Conservation (phyloP, 495 filamentous ascomycete species). For the Penicillium mononematosum region DNA sequence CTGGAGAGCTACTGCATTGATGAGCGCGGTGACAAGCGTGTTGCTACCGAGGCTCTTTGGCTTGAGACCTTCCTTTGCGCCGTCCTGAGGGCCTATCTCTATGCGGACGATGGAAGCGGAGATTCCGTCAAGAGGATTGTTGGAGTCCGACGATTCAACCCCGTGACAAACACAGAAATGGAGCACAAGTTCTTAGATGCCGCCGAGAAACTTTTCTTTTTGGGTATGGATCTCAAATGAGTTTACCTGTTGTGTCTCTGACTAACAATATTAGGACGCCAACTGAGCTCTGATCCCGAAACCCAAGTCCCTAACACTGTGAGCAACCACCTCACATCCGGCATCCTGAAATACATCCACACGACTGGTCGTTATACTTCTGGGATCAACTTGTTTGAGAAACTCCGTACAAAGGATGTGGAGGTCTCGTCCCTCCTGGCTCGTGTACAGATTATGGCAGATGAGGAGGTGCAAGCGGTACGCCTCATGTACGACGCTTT, state of each 20-base stretch:
- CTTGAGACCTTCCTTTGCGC: slow-evolving; percentile 96
- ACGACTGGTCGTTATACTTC: slow-evolving; percentile 94
- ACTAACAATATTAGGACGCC: slow-evolving; percentile 65
- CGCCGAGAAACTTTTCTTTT: slow-evolving; percentile 91
- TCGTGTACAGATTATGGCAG: slow-evolving; percentile 83
- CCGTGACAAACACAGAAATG: slow-evolving; percentile 92
- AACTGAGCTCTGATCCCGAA: slow-evolving; percentile 93
- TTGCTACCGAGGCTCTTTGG: slow-evolving; percentile 90
- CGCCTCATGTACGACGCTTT: slow-evolving; percentile 83
- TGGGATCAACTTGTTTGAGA: slow-evolving; percentile 97
- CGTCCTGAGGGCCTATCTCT: slow-evolving; percentile 88
- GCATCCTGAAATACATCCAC: slow-evolving; percentile 92
- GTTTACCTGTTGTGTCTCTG: not conserved
- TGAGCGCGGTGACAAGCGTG: slow-evolving; percentile 89
- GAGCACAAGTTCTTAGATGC: slow-evolving; percentile 96
- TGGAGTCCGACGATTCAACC: slow-evolving; percentile 92
- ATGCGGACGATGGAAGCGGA: slow-evolving; percentile 90
- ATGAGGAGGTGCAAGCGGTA: slow-evolving; percentile 94
- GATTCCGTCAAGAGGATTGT: slow-evolving; percentile 92
- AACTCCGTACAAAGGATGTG: slow-evolving; percentile 82
- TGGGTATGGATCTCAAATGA: slow-evolving; percentile 54
- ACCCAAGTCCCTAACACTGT: slow-evolving; percentile 97
- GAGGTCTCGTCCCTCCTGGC: slow-evolving; percentile 93
- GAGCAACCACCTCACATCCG: slow-evolving; percentile 90
- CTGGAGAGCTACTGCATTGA: slow-evolving; percentile 97